Evolutionary conservation across 2,329 filamentous ascomycete species (phyloP).

Genomic region (Madurella mycetomatis): DNA sequence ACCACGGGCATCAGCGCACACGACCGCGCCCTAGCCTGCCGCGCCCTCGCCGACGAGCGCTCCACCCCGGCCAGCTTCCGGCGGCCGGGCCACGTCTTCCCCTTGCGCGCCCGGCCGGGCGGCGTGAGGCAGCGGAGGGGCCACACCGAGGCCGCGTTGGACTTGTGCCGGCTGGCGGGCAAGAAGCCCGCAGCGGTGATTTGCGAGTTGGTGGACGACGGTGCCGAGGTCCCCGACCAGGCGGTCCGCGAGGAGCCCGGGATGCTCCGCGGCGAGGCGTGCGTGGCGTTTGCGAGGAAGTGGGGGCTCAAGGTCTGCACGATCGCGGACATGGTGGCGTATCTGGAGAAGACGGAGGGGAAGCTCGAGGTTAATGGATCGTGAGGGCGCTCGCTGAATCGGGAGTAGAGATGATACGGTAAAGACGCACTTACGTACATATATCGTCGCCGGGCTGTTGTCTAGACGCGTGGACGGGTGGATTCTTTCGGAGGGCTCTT

Average conservation of each 20-base stretch:
- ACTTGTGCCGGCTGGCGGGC: slow-evolving; percentile 82
- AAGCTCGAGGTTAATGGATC: slow-evolving; percentile 47
- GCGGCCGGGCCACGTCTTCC: slow-evolving; percentile 85
- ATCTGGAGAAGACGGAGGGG: slow-evolving; percentile 73
- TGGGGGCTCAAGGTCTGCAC: slow-evolving; percentile 94
- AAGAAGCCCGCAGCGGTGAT: slow-evolving; percentile 77
- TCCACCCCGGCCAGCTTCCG: slow-evolving; percentile 60
- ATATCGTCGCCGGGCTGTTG: not conserved
- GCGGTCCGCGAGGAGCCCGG: slow-evolving; percentile 64
- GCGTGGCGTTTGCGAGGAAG: slow-evolving; percentile 78
- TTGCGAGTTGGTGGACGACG: slow-evolving; percentile 87
- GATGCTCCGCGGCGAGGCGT: slow-evolving; percentile 89
- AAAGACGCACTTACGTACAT: not conserved
- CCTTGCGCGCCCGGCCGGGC: slow-evolving; percentile 71
- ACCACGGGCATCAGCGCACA: slow-evolving; percentile 88
- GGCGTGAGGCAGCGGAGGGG: slow-evolving; percentile 76
- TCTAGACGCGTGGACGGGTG: not conserved
- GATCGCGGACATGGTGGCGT: slow-evolving; percentile 80
- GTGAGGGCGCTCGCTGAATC: not conserved
- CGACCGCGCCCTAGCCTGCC: slow-evolving; percentile 79
- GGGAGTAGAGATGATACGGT: not conserved
- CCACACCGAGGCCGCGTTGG: slow-evolving; percentile 90
- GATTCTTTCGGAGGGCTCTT: not conserved
- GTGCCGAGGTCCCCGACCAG: slow-evolving; percentile 64
- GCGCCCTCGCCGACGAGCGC: slow-evolving; percentile 66